phyloP scores from a whole-genome alignment of 441 rosid genomes.

The Gossypium davidsonii region DNA sequence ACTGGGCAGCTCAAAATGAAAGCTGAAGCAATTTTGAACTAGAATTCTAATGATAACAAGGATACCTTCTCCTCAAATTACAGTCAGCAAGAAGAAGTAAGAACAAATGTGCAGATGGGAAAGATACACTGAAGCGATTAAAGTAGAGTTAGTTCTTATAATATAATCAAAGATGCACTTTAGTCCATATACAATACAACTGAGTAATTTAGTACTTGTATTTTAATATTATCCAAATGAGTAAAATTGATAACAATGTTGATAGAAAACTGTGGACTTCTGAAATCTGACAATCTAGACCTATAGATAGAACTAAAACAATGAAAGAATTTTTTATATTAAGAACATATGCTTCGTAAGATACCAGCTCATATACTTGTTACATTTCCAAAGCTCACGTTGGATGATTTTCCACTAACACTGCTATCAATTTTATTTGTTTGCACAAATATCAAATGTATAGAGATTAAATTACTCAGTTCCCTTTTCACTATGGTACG shows the following conservation, averaged over 20 bases:
- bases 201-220: neutral
- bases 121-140: neutral
- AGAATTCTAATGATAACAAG: neutral
- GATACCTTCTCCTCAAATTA: neutral
- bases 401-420: neutral
- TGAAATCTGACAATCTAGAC: neutral
- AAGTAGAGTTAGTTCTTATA: neutral
- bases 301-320: neutral
- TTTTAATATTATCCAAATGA: neutral
- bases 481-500: neutral
- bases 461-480: neutral
- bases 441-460: neutral
- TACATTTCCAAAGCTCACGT: neutral
- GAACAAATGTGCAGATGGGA: neutral
- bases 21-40: neutral
- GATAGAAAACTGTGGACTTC: neutral
- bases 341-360: neutral
- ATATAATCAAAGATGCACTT: neutral
- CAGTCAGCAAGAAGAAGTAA: neutral
- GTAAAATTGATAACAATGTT: neutral
- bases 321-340: neutral
- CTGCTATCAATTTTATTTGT: neutral
- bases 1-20: neutral
- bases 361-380: neutral
- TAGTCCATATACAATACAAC: neutral